phyloP scores from a whole-genome alignment of 2,329 filamentous ascomycete genomes.

The Colletotrichum chrysophilum region DNA sequence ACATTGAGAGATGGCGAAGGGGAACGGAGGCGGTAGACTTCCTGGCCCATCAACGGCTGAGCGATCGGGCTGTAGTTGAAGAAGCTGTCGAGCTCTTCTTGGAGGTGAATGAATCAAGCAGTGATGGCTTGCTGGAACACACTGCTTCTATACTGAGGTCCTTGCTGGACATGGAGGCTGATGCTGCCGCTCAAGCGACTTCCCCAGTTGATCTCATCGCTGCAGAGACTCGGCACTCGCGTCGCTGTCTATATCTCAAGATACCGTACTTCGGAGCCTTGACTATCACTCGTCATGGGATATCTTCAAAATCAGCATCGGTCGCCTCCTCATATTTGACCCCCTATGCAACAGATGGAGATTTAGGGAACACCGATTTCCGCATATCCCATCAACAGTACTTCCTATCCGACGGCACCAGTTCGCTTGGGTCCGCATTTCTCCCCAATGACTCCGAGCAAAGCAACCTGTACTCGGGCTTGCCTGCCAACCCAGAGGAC shows the following conservation, averaged over 20 bases:
- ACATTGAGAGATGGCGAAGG: slow-evolving; percentile 29
- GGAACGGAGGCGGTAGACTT: slow-evolving; percentile 25
- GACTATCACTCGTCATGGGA: background rate
- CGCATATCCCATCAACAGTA: background rate
- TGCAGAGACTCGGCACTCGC: background rate
- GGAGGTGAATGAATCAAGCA: slow-evolving; percentile 26
- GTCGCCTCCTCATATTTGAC: background rate
- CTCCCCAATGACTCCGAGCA: background rate
- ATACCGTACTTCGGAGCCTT: background rate
- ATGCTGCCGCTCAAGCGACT: background rate
- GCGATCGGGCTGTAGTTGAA: slow-evolving; percentile 44
- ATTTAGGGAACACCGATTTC: background rate
- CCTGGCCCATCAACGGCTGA: slow-evolving; percentile 40
- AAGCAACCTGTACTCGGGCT: fast-evolving
- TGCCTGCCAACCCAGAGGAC: background rate
- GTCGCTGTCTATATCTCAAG: background rate
- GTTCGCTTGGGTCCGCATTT: background rate
- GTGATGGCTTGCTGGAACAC: slow-evolving; percentile 31
- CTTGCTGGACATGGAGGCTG: slow-evolving; percentile 17
- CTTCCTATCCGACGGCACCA: background rate
- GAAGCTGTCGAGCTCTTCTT: slow-evolving; percentile 37
- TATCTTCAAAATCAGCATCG: background rate
- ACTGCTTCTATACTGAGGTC: slow-evolving; percentile 32
- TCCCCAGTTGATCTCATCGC: background rate
- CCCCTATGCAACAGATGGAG: background rate